Conservation (phyloP, 345 rosid species). For the Toxicodendron radicans region DNA sequence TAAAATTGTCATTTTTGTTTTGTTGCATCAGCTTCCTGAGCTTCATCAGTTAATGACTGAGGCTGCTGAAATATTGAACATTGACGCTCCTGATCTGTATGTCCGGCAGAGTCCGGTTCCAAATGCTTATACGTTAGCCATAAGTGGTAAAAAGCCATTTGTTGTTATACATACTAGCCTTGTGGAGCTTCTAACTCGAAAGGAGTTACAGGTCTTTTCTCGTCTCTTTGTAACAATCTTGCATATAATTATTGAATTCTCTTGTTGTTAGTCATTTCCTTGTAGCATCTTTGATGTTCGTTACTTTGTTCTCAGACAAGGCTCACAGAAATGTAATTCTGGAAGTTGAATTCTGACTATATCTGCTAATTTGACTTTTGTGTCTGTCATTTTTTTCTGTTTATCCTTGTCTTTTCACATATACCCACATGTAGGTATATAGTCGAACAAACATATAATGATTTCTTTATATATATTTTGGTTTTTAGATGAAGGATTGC, state of each 20-base stretch:
- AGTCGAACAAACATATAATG: not conserved
- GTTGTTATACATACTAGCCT: constrained; percentile 89
- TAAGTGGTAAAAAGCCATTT: constrained; percentile 88
- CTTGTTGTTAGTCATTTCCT: not conserved
- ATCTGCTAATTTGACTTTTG: constrained; percentile 1
- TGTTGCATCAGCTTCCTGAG: constrained; percentile 67
- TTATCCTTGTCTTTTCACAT: not conserved
- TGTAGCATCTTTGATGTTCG: not conserved
- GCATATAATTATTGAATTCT: not conserved
- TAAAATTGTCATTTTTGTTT: not conserved
- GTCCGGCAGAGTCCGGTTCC: constrained; percentile 94
- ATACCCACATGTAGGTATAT: not conserved
- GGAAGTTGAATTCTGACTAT: not conserved
- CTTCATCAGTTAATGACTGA: constrained; percentile 80
- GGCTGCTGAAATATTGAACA: constrained; percentile 76
- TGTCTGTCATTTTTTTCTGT: constrained; percentile 4
- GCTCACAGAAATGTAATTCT: not conserved
- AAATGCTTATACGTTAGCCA: constrained; percentile 87
- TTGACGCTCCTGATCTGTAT: constrained; percentile 86
- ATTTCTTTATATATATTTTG: not conserved
- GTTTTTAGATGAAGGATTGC: constrained; percentile 16
- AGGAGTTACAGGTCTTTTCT: constrained; percentile 80
- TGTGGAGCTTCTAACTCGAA: constrained; percentile 81
- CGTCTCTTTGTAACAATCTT: constrained; percentile 8
- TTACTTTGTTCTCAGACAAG: not conserved